A percentile compares a stretch with the other conserved stretches of the same genome.
Conservation (phyloP, 768 basidiomycete genomes). For the Plicaturopsis crispa region DNA sequence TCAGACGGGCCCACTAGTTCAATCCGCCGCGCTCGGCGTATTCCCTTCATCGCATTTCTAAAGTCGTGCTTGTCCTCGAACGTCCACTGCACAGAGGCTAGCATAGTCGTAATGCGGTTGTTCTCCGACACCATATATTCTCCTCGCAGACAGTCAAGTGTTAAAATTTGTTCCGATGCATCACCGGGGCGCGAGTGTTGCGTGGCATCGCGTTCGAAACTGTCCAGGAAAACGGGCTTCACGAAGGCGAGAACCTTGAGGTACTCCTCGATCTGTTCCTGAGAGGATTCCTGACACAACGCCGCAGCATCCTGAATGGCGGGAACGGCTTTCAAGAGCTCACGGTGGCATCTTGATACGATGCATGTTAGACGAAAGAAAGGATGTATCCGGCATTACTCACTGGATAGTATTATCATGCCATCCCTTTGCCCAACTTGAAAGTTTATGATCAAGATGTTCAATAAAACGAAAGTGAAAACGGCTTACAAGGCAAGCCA, state of each 20-base stretch:
- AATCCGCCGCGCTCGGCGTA: not conserved
- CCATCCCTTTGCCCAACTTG: slow-evolving; percentile 21
- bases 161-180: no score
- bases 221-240: slow-evolving; percentile 7
- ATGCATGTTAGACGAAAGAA: no score
- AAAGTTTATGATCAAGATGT: not conserved
- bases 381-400: no score
- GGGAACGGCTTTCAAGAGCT: no score
- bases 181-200: no score
- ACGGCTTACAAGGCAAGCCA: slow-evolving; percentile 13
- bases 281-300: no score
- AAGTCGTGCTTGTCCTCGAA: slow-evolving; percentile 10
- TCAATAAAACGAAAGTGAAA: not conserved
- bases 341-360: no score
- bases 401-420: slow-evolving; percentile 18
- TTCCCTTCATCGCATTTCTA: not conserved
- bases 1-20: slow-evolving; percentile 8
- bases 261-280: no score
- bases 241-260: slow-evolving; percentile 11
- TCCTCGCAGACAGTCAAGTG: slow-evolving; percentile 1
- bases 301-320: no score
- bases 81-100: slow-evolving; percentile 9
- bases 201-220: no score
- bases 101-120: slow-evolving; percentile 1
- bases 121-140: slow-evolving; percentile 9